A percentile compares a stretch with the other conserved stretches of the same genome.
These are phyloP conservation scores for Schoenoplectus tabernaemontani DNA, from an alignment of 202 grass and related monocot genomes.

Conservation along the genomic window DNA sequence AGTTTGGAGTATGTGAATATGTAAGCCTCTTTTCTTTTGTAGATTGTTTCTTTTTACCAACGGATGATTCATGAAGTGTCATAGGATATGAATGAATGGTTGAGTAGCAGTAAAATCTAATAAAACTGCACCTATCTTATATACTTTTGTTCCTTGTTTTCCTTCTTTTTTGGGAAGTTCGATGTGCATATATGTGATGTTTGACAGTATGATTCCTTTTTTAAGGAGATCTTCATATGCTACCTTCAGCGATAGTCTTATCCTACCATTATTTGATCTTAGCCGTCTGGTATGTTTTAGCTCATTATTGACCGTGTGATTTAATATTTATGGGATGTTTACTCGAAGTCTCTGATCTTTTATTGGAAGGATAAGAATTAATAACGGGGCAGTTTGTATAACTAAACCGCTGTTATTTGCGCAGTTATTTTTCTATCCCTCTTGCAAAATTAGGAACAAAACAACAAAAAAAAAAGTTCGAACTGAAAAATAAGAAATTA, in stretches of 20 bases:
- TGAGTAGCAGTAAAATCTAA: neutral
- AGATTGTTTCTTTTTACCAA: neutral
- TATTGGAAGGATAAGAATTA: no score
- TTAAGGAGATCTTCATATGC: neutral
- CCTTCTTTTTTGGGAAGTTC: neutral
- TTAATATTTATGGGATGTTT: neutral
- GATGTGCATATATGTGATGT: neutral
- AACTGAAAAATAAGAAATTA: no score
- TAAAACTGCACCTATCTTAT: neutral
- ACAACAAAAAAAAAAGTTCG: no score
- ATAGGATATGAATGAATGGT: neutral
- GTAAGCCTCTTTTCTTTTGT: neutral
- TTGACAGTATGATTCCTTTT: neutral
- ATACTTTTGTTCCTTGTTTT: neutral
- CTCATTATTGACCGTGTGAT: neutral
- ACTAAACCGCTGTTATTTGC: no score
- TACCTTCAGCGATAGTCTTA: neutral
- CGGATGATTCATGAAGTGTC: neutral
- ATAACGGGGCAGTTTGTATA: no score
- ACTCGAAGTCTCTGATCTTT: neutral
- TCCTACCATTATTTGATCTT: neutral
- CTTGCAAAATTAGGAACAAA: no score
- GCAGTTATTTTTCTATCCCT: no score
- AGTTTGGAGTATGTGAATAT: constrained; percentile 14
- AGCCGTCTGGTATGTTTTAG: neutral